Evolutionary conservation across 208 protist genomes (phyloP), one percentile per base, ranked within the genome.

Genomic region (Borovskyia barvae): DNA sequence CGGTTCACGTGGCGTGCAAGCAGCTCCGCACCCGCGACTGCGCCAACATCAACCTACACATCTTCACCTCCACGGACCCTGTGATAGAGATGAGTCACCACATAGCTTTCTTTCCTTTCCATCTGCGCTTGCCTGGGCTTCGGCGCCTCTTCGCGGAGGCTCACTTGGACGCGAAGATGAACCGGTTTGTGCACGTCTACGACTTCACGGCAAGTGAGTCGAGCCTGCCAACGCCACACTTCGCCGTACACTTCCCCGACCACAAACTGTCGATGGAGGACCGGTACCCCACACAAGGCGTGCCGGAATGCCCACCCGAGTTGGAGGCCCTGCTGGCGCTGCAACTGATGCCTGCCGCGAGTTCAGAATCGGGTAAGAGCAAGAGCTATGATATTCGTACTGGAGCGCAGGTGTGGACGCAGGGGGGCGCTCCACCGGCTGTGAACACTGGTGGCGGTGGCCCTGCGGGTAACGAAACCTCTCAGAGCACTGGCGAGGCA

Each of bases 181-280:
- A 95, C 66, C 82, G 90, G 42, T 95, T 93, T 53, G 77, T 95
- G 8, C 90, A 95, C 56, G 90, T 95, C n/a, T 95, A 95, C 72
- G 90, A 95, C 71, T 95, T 95, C 59, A 95, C 85, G 8, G 69
- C 73, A n/a, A 75, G 76, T 51, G 90, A 86, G 49, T 40, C 66
- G 9, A 36, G 25, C 19, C 53, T 95, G 45, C 77, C 80, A 26
- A 50, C 74, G 46, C 90, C 86, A 25, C 90, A 95, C 75, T 93
- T 82, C 56, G 76, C 53, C 24, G 80, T 95, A 39, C 35, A 66
- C 29, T 92, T 78, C 74, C 82, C 83, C 11, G 72, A 92, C 15
- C 90, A 92, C 53, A 53, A 63, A 15, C 59, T 93, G 58, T 33
- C 19, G 9, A 90, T 95, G 73, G 72, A 72, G 55, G 80, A 91